phyloP scores from a whole-genome alignment of 2,329 filamentous ascomycete species.

The Triangularia verruculosa region DNA sequence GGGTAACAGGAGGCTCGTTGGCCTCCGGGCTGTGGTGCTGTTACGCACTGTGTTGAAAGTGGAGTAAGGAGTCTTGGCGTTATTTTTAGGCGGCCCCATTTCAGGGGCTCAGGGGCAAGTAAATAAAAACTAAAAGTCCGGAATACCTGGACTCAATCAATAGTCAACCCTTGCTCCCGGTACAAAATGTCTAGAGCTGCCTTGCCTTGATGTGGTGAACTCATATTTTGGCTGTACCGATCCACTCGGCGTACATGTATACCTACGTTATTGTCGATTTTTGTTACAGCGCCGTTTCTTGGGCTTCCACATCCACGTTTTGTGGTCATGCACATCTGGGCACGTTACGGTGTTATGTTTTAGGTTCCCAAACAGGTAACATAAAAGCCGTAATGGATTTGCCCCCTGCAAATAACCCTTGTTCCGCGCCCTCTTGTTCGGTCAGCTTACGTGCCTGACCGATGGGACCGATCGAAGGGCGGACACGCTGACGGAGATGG shows the following conservation, averaged over 20 bases:
- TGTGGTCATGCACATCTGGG: not conserved
- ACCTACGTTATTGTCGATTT: no score
- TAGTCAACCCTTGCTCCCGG: no score
- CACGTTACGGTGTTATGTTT: not conserved
- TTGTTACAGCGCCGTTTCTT: not conserved
- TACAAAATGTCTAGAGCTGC: not conserved
- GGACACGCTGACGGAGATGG: not conserved
- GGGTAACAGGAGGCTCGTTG: no score
- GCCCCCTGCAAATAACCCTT: not conserved
- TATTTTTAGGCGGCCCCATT: not conserved
- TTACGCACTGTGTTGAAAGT: not conserved
- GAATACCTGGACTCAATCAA: not conserved
- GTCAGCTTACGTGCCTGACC: not conserved
- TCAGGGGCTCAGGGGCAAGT: not conserved
- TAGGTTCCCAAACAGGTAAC: not conserved
- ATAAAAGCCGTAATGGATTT: not conserved
- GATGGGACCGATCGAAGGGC: not conserved
- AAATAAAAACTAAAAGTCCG: not conserved
- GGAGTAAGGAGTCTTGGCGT: not conserved
- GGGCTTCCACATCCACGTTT: not conserved
- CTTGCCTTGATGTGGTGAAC: not conserved
- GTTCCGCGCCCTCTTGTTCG: not conserved
- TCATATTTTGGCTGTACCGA: not conserved
- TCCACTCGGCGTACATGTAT: no score
- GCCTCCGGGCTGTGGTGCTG: no score